These are phyloP conservation scores for Martiniozyma asiatica DNA, from an alignment of 1,139 yeast genomes.

Conservation along the genomic window DNA sequence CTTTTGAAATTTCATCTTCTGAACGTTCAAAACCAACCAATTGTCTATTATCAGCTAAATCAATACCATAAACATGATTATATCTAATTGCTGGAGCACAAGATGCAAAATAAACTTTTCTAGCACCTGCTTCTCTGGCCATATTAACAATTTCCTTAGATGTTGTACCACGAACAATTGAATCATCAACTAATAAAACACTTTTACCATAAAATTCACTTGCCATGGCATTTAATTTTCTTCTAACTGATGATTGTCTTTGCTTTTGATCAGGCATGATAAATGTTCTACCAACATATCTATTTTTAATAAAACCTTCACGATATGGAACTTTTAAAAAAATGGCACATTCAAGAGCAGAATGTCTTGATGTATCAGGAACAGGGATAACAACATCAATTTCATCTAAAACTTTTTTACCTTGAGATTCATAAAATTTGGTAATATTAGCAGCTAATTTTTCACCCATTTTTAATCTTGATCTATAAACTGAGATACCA, in stretches of 20 bases:
- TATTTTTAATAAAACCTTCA: constrained; percentile 93
- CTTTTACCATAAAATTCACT: constrained; percentile 77
- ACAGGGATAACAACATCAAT: constrained; percentile 96
- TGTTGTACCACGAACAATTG: constrained; percentile 95
- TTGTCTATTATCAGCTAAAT: constrained; percentile 90
- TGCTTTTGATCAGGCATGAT: constrained; percentile 97
- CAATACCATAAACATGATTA: constrained; percentile 95
- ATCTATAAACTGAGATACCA: constrained; percentile 87
- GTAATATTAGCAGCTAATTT: constrained; percentile 69
- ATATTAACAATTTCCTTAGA: constrained; percentile 90
- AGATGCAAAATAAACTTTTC: constrained; percentile 83
- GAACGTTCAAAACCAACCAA: constrained; percentile 76
- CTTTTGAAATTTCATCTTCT: constrained; percentile 61
- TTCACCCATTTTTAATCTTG: constrained; percentile 90
- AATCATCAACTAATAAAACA: constrained; percentile 91
- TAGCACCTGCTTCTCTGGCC: constrained; percentile 98
- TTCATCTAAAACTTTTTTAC: constrained; percentile 32
- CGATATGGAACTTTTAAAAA: constrained; percentile 72
- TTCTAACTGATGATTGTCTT: constrained; percentile 85
- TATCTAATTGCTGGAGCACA: constrained; percentile 95
- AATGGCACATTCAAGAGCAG: constrained; percentile 89
- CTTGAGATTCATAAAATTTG: constrained; percentile 34
- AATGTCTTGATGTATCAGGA: constrained; percentile 92
- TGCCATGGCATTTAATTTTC: constrained; percentile 93
- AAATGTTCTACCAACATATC: constrained; percentile 94